These are phyloP conservation scores for Candida ovalis DNA, from an alignment of 805 yeast species.

Conservation along the genomic window DNA sequence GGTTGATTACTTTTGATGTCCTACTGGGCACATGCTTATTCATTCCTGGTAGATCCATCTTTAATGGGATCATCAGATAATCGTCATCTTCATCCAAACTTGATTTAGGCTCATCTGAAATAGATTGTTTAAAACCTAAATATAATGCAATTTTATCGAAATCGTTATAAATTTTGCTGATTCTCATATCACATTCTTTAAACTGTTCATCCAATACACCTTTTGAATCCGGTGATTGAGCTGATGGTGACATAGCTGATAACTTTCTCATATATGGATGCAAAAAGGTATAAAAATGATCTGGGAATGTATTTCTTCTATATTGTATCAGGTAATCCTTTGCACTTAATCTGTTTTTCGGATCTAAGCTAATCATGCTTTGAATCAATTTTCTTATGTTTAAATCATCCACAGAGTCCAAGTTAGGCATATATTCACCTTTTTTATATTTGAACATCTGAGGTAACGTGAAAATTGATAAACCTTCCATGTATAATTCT, in stretches of 20 bases:
- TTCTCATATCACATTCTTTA: slow-evolving; percentile 49
- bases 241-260: slow-evolving; percentile 9
- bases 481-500: slow-evolving; percentile 82
- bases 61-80: slow-evolving; percentile 33
- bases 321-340: slow-evolving; percentile 48
- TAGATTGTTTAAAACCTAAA: slow-evolving; percentile 33
- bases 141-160: slow-evolving; percentile 47
- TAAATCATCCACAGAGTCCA: slow-evolving; percentile 50
- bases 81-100: slow-evolving; percentile 6
- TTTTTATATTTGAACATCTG: slow-evolving; percentile 80
- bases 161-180: slow-evolving; percentile 55
- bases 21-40: slow-evolving; percentile 41
- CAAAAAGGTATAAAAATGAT: slow-evolving; percentile 60
- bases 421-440: slow-evolving; percentile 61
- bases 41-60: slow-evolving; percentile 51
- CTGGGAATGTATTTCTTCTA: slow-evolving; percentile 56
- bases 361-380: slow-evolving; percentile 63
- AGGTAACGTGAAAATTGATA: slow-evolving; percentile 80
- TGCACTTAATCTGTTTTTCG: slow-evolving; percentile 56
- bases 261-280: slow-evolving; percentile 61
- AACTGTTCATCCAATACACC: slow-evolving; percentile 23
- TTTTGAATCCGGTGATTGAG: slow-evolving; percentile 1
- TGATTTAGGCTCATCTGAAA: slow-evolving; percentile 8
- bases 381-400: slow-evolving; percentile 51
- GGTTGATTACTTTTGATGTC: slow-evolving; percentile 27